A percentile compares a stretch with the other conserved stretches of the same genome.
Conservation (phyloP, 306 rosid species). For the Luffa acutangula region DNA sequence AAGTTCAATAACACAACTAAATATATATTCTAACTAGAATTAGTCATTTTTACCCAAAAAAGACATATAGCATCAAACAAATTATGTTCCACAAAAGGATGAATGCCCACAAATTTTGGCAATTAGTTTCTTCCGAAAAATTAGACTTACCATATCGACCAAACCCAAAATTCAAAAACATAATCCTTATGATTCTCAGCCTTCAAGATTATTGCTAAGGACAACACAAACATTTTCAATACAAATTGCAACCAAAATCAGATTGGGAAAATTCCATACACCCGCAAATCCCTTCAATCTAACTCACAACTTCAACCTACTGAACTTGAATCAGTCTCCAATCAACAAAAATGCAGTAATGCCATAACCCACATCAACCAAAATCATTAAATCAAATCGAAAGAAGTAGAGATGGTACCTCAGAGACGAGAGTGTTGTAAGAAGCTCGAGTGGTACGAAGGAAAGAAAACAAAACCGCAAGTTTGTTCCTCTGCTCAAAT, state of each 20-base stretch:
- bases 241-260: not conserved
- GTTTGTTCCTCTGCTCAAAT: constrained; percentile 30
- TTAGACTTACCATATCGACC: not conserved
- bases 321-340: not conserved
- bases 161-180: not conserved
- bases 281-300: not conserved
- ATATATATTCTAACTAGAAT: too few relatives aligned
- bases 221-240: not conserved
- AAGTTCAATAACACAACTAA: too few relatives aligned
- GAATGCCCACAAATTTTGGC: not conserved
- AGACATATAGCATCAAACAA: too few relatives aligned
- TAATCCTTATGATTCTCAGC: not conserved
- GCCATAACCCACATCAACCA: not conserved
- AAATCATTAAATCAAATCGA: not conserved
- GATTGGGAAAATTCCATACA: not conserved
- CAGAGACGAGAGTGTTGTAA: constrained; percentile 65
- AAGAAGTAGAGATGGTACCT: constrained; percentile 27
- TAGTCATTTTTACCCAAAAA: too few relatives aligned
- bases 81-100: too few relatives aligned
- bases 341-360: constrained; percentile 8
- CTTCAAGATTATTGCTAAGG: too few relatives aligned
- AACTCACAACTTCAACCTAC: not conserved
- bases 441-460: constrained; percentile 33
- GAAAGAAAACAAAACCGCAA: constrained; percentile 32
- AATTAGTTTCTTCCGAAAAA: not conserved